A percentile compares a stretch with the other conserved stretches of the same genome.
Conservation (phyloP, 164 flowering plant genomes). For the Tetrastigma voinierianum region DNA sequence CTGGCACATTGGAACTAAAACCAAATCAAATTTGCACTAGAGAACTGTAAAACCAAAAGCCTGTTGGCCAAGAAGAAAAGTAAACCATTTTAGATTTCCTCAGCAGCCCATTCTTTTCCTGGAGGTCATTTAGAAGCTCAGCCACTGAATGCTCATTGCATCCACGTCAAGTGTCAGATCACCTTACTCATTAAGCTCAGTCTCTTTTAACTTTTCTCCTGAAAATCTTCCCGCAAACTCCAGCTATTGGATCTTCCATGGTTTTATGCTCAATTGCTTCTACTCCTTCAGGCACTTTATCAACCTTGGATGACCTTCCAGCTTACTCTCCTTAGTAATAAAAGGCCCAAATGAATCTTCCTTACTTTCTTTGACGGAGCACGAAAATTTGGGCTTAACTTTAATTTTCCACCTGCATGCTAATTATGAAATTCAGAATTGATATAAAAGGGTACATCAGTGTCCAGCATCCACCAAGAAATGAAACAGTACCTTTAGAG, state of each 20-base stretch:
- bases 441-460: neutral
- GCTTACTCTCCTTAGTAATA: conserved; percentile 15
- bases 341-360: conserved; percentile 19
- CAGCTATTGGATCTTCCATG: conserved; percentile 11
- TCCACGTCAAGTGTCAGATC: conserved; percentile 21
- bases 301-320: conserved; percentile 14
- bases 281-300: conserved; percentile 16
- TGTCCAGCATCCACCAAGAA: no score
- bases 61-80: conserved; percentile 10
- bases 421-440: neutral
- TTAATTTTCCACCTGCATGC: no score
- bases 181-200: conserved; percentile 14
- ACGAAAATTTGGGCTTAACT: no score
- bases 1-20: conserved; percentile 31
- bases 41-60: conserved; percentile 4
- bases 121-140: conserved; percentile 50
- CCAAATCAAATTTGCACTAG: conserved; percentile 14
- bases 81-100: conserved; percentile 36
- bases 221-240: conserved; percentile 19
- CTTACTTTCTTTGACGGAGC: conserved; percentile 24
- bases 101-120: conserved; percentile 30
- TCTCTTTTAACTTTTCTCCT: conserved; percentile 10
- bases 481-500: conserved; percentile 30
- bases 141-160: conserved; percentile 41
- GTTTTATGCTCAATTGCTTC: conserved; percentile 9